Evolutionary conservation across 768 basidiomycete species (phyloP).

Genomic region (Rhizopogon sp.): DNA sequence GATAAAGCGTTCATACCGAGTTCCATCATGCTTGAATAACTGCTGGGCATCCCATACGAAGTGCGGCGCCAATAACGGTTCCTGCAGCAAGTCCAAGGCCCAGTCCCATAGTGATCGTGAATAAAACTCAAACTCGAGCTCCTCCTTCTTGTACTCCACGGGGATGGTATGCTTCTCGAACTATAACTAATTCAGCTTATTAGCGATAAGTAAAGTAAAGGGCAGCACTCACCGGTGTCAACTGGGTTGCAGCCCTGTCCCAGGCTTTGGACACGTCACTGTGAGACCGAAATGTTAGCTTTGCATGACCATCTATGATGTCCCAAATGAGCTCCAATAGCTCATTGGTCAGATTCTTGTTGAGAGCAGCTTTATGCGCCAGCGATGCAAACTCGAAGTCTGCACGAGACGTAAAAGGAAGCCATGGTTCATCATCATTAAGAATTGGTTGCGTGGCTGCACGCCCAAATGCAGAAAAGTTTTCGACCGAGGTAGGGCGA

Average conservation of each 20-base stretch:
- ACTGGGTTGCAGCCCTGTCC: background rate
- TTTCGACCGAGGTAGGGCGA: background rate
- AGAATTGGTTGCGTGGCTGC: background rate
- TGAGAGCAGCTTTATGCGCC: slow-evolving; percentile 2
- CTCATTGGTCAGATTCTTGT: slow-evolving; percentile 1
- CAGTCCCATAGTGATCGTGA: slow-evolving; percentile 5
- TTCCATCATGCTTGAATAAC: slow-evolving; percentile 22
- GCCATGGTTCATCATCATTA: slow-evolving; percentile 8
- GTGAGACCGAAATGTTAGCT: slow-evolving; percentile 1
- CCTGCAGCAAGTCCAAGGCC: slow-evolving; percentile 3
- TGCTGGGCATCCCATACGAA: slow-evolving; percentile 29
- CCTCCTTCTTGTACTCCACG: background rate
- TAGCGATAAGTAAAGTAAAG: slow-evolving; percentile 1
- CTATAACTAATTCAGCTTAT: background rate
- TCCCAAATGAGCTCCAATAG: slow-evolving; percentile 4
- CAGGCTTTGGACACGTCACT: background rate
- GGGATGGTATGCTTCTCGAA: background rate
- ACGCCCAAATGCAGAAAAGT: slow-evolving; percentile 7
- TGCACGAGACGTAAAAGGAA: background rate
- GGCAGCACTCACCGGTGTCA: slow-evolving; percentile 5
- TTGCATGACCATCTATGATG: background rate
- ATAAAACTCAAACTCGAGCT: background rate
- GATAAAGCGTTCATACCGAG: slow-evolving; percentile 20
- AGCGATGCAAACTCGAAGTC: slow-evolving; percentile 9
- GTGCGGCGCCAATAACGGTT: slow-evolving; percentile 3